phyloP scores from a whole-genome alignment of 1,284 basidiomycete species.

The Mixia osmundae region DNA sequence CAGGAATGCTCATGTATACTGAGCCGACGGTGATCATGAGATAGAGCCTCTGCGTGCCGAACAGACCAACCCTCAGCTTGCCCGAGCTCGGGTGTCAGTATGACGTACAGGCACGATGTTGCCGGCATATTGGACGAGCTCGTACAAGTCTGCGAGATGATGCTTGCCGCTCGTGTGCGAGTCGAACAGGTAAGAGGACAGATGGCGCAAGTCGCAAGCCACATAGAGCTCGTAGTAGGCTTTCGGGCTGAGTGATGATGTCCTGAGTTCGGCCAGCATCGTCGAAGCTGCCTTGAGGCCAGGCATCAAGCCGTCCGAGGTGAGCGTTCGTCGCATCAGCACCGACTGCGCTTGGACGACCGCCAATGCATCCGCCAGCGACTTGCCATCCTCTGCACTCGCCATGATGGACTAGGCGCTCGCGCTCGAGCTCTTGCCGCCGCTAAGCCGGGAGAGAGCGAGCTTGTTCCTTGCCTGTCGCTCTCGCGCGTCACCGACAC shows the following conservation, averaged over 20 bases:
- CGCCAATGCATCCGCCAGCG: too few relatives aligned
- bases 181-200: slow-evolving; percentile 61
- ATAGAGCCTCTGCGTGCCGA: slow-evolving; percentile 31
- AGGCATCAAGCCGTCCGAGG: slow-evolving; percentile 84
- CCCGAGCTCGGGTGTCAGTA: neutral
- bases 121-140: slow-evolving; percentile 87
- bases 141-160: slow-evolving; percentile 86
- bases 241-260: slow-evolving; percentile 66
- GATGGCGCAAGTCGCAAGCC: slow-evolving; percentile 72
- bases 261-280: slow-evolving; percentile 82
- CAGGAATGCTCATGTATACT: slow-evolving; percentile 87
- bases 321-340: slow-evolving; percentile 1
- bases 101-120: slow-evolving; percentile 34
- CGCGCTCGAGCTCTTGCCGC: too few relatives aligned
- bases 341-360: neutral
- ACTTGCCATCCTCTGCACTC: too few relatives aligned
- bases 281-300: slow-evolving; percentile 80
- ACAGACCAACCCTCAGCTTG: neutral
- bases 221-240: slow-evolving; percentile 97
- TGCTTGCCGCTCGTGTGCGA: slow-evolving; percentile 69
- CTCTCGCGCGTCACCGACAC: too few relatives aligned
- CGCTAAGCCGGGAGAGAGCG: too few relatives aligned
- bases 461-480: too few relatives aligned
- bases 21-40: slow-evolving; percentile 96
- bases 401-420: too few relatives aligned